Base-by-base conservation (phyloP, 345 rosid genomes). In the Eucalyptus caleyi region DNA sequence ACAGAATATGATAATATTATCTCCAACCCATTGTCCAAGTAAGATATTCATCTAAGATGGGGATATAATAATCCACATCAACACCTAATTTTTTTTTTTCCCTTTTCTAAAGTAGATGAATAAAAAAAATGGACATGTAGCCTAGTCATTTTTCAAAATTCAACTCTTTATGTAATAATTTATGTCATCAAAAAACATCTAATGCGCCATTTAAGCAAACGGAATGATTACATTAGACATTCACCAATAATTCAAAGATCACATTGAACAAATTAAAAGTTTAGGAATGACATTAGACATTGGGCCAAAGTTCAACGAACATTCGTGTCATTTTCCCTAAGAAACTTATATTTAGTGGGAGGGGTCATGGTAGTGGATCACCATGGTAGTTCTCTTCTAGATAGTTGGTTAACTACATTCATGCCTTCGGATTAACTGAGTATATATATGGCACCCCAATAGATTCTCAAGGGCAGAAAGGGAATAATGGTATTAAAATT, bases 21-120 rank as follows among this genome's bases (percentile, higher is more conserved):
- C 53, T 50, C 53, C 1, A 50, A 0, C 53, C 0, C 2, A 2
- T 16, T 50, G 53, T 0, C 53, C 19, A 50, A 50, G 19, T 50
- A 50, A 50, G 53, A 50, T 50, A 50, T 50, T 50, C 1, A 50
- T 50, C 53, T 50, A 0, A 50, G 19, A 50, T 50, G 1, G 3
- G 53, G 53, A 50, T 50, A 50, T 50, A 50, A 50, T 50, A 50
- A 16, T 50, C 53, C 19, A 15, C 53, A 50, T 50, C 53, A 50
- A 50, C 53, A 50, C 53, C 53, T 50, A 5, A 14, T 50, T 50
- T 50, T 2, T 50, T 2, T 50, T 45, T 50, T 50, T 16, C 0
- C 1, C 19, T 50, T 50, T 50, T 50, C 53, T 50, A 50, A 50
- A 50, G 53, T 0, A 50, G 53, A 50, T 50, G 53, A 50, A 16